Percentiles rank a stretch among this genome's conserved stretches.
Evolutionary conservation across 2,329 filamentous ascomycete genomes (phyloP).

Genomic region (Phialocephala sp.): DNA sequence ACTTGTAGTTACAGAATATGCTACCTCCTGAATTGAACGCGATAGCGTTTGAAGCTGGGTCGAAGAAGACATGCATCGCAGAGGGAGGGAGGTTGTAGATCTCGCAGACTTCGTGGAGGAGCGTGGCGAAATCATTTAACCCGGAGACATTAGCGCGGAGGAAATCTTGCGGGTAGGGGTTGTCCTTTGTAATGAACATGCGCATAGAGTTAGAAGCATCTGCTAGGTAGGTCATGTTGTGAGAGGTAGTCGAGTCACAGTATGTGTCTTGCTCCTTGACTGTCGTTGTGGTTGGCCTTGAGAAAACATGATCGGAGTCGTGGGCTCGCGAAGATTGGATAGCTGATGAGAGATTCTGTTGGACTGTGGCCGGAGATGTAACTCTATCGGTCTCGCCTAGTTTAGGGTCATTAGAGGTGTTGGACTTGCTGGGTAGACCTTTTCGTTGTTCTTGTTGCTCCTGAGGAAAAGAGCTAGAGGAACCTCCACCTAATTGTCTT

Average conservation of each 20-base stretch:
- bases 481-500: constrained; percentile 46
- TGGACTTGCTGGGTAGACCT: constrained; percentile 1
- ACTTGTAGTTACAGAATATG: constrained; percentile 92
- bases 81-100: constrained; percentile 74
- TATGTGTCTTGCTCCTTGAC: constrained; percentile 86
- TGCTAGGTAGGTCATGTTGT: constrained; percentile 74
- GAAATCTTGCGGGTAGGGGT: constrained; percentile 61
- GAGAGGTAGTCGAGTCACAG: constrained; percentile 77
- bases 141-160: constrained; percentile 63
- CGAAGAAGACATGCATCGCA: constrained; percentile 86
- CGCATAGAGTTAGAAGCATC: constrained; percentile 75
- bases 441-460: constrained; percentile 32
- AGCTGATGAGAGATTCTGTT: constrained; percentile 77
- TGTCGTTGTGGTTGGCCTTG: constrained; percentile 70
- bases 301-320: constrained; percentile 75
- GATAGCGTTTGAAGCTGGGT: constrained; percentile 78
- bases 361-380: constrained; percentile 64
- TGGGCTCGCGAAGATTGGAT: constrained; percentile 80
- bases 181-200: constrained; percentile 69
- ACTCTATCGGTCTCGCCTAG: constrained; percentile 49
- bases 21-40: constrained; percentile 89
- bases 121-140: constrained; percentile 70
- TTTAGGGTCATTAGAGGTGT: background rate
- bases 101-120: constrained; percentile 72
- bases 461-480: background rate